Percentiles rank a stretch among this genome's conserved stretches.
Evolutionary conservation across 148 eudicot genomes (phyloP).

Genomic region (Camellia sinensis): DNA sequence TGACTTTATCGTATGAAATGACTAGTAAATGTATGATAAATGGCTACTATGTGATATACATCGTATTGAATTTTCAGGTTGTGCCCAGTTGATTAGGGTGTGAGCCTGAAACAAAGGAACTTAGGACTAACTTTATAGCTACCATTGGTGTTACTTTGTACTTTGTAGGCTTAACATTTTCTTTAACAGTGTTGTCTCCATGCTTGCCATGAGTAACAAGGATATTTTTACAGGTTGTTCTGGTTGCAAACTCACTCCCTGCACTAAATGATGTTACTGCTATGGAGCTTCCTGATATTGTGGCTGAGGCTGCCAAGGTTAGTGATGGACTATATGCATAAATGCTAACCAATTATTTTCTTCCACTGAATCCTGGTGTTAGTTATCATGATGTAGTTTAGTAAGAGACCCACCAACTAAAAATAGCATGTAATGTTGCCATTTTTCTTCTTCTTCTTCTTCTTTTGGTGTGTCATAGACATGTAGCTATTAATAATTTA

Average conservation of each 20-base stretch:
- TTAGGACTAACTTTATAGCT: too few relatives aligned
- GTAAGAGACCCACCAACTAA: not conserved
- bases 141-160: not conserved
- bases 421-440: not conserved
- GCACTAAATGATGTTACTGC: conserved; percentile 95
- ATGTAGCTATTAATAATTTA: not conserved
- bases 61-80: not conserved
- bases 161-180: not conserved
- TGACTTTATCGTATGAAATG: too few relatives aligned
- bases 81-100: not conserved
- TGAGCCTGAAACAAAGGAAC: not conserved
- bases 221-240: conserved; percentile 66
- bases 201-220: not conserved
- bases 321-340: conserved; percentile 10
- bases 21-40: too few relatives aligned
- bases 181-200: not conserved
- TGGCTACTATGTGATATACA: not conserved
- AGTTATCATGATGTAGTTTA: not conserved
- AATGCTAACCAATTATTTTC: not conserved
- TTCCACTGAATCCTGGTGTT: not conserved
- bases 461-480: not conserved
- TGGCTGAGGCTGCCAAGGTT: conserved; percentile 98
- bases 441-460: not conserved
- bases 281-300: conserved; percentile 94
- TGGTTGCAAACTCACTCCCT: conserved; percentile 94